Evolutionary conservation across 2,329 filamentous ascomycete genomes (phyloP), one percentile per base, ranked within the genome.

Genomic region (Alternaria consortialis): DNA sequence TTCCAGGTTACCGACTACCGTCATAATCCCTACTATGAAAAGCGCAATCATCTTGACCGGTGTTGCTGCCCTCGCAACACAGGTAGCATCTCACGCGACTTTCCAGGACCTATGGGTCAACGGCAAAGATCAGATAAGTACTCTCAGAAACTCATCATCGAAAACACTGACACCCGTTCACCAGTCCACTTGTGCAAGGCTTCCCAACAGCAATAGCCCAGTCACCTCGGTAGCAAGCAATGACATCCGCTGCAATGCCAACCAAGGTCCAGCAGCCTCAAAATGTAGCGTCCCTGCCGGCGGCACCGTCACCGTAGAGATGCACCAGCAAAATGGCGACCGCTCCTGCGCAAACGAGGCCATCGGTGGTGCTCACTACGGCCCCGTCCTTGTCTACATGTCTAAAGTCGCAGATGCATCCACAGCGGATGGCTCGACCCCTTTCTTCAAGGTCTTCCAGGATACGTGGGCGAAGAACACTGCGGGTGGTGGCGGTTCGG

Each of bases 361-460:
- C 31, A 77, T 77, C 51, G 75, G 74, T 7, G 75, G 73, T 15
- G 72, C 72, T 6, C 76, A 77, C 47, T 71, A 74, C 56, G 85
- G 64, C 7, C 64, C 62, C 8, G 62, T 67, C 4, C 55, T 63
- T 8, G 64, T 61, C 6, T 87, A 84, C 76, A 63, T 80, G 63
- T 80, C 79, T 59, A 74, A 74, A 55, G 80, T 78, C 32, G 83
- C 84, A 69, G 74, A 78, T 15, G 74, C 79, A 15, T 84, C 83
- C 68, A 82, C 83, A 63, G 85, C 85, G 29, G 82, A 83, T 62
- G 80, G 82, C 43, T 80, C 81, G 53, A 77, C 81, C 17, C 75
- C 77, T 52, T 87, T 85, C 84, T 87, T 87, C 82, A 87, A 87
- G 80, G 64, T 87, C 65, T 84, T 86, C 69, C 78, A 87, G 75